Conservation (phyloP, 345 rosid genomes). For the Lepidium didymum region DNA sequence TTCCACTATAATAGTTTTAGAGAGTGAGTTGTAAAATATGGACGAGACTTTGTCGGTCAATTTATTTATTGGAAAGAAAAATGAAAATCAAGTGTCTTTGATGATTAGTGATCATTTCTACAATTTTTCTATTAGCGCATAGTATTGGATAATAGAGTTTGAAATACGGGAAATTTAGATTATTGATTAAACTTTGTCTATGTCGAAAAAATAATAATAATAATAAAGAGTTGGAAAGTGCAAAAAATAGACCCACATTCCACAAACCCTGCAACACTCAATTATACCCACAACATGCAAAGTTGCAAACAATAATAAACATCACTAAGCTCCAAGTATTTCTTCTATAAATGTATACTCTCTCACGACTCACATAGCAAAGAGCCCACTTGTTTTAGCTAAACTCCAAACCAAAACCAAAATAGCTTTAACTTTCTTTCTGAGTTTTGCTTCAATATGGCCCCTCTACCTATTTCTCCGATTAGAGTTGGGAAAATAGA, state of each 20-base stretch:
- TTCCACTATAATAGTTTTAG: too few relatives aligned
- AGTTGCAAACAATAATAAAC: conserved; percentile 27
- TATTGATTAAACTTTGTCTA: too few relatives aligned
- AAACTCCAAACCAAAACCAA: neutral
- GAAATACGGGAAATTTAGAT: too few relatives aligned
- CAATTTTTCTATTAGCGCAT: too few relatives aligned
- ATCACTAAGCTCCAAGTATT: conserved; percentile 19
- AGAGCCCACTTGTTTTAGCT: conserved; percentile 6
- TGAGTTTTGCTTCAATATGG: conserved; percentile 33
- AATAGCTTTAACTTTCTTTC: neutral
- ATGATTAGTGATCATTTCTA: too few relatives aligned
- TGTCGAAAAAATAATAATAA: too few relatives aligned
- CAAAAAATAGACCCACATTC: conserved; percentile 17
- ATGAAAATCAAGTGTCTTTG: too few relatives aligned
- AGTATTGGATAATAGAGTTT: too few relatives aligned
- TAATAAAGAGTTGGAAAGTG: conserved; percentile 4
- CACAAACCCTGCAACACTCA: conserved; percentile 24
- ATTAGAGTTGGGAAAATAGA: conserved; percentile 73
- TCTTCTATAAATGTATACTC: conserved; percentile 20
- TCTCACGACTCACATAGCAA: conserved; percentile 13
- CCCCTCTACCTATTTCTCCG: conserved; percentile 50
- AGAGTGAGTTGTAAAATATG: too few relatives aligned
- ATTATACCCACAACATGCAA: conserved; percentile 29
- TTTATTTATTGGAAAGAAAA: too few relatives aligned
- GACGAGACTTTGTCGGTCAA: too few relatives aligned